phyloP scores from a whole-genome alignment of 164 flowering plant species.

The Vitis labrusca region DNA sequence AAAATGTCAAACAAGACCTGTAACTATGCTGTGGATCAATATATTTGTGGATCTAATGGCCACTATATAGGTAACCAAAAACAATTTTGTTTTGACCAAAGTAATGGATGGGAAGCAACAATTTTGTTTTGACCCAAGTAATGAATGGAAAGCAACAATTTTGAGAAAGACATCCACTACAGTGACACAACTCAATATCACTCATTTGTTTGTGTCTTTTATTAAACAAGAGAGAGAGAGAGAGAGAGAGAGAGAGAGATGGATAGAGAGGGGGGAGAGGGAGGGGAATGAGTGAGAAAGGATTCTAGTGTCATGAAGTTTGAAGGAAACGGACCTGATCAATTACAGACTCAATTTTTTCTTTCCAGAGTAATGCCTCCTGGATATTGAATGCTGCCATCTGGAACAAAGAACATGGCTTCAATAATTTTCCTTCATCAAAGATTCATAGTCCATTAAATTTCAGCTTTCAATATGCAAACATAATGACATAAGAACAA shows the following conservation, averaged over 20 bases:
- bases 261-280: background rate
- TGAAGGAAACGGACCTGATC: slow-evolving; percentile 64
- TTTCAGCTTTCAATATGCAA: background rate
- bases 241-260: too few species aligned
- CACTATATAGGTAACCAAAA: background rate
- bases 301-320: background rate
- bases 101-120: background rate
- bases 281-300: background rate
- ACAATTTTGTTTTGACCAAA: background rate
- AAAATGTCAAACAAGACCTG: background rate
- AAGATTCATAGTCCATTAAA: background rate
- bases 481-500: background rate
- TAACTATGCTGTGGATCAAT: background rate
- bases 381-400: slow-evolving; percentile 99
- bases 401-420: slow-evolving; percentile 36
- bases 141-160: background rate
- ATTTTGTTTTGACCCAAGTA: background rate
- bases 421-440: background rate
- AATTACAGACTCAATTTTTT: slow-evolving; percentile 86
- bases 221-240: background rate
- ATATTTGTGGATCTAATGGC: background rate
- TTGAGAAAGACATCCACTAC: background rate
- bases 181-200: background rate
- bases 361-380: slow-evolving; percentile 95
- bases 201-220: background rate